Percentiles rank a stretch among this genome's conserved stretches.
phyloP scores from a whole-genome alignment of 805 yeast genomes.

The Candida rishiriensis region DNA sequence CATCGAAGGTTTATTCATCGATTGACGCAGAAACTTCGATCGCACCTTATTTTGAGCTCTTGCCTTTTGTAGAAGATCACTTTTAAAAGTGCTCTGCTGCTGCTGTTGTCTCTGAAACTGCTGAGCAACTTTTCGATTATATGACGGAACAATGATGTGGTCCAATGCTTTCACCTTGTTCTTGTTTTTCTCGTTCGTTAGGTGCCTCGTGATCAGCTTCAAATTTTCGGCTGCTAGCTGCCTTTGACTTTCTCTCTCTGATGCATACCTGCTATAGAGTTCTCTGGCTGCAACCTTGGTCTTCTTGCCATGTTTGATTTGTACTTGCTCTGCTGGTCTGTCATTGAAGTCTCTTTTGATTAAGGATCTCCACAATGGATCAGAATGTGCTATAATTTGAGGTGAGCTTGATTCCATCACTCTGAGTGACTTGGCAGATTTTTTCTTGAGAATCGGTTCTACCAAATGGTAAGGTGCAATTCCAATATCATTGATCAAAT shows the following conservation, averaged over 20 bases:
- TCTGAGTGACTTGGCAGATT: conserved; percentile 41
- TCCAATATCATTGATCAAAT: conserved; percentile 31
- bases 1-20: conserved; percentile 5
- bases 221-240: conserved; percentile 41
- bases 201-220: conserved; percentile 35
- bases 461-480: conserved; percentile 40
- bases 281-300: conserved; percentile 32
- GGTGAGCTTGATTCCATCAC: conserved; percentile 40
- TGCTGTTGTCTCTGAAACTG: conserved; percentile 8
- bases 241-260: conserved; percentile 40
- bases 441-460: conserved; percentile 40
- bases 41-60: conserved; percentile 24
- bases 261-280: conserved; percentile 35
- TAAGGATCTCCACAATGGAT: conserved; percentile 42
- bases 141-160: conserved; percentile 22
- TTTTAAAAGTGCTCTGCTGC: conserved; percentile 17
- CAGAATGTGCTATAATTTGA: conserved; percentile 37
- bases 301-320: conserved; percentile 15
- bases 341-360: conserved; percentile 45
- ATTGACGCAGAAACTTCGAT: conserved; percentile 17
- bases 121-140: conserved; percentile 7
- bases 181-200: conserved; percentile 37
- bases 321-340: conserved; percentile 30
- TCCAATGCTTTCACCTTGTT: conserved; percentile 35
- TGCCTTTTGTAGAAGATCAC: conserved; percentile 29